phyloP scores from a whole-genome alignment of 2,329 filamentous ascomycete genomes.

The Tothia fuscella region DNA sequence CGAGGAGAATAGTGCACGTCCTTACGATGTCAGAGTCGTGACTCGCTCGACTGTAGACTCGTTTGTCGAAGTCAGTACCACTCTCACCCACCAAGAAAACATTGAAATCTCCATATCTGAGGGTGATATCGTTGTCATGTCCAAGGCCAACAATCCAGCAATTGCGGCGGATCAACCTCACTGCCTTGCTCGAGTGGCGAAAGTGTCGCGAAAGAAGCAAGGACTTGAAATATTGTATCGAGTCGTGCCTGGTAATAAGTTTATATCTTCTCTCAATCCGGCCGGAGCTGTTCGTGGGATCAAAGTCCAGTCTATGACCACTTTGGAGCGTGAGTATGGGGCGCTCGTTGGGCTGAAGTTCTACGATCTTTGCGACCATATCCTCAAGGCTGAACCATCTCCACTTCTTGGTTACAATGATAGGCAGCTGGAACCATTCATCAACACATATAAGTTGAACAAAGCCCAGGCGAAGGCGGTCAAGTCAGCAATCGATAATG shows the following conservation, averaged over 20 bases:
- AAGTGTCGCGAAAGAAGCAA: slow-evolving; percentile 68
- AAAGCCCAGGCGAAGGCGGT: slow-evolving; percentile 83
- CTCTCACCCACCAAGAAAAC: slow-evolving; percentile 57
- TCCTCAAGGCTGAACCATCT: slow-evolving; percentile 79
- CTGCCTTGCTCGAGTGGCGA: slow-evolving; percentile 75
- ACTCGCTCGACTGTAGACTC: slow-evolving; percentile 84
- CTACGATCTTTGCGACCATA: slow-evolving; percentile 90
- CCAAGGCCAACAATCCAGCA: slow-evolving; percentile 60
- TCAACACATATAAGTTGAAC: slow-evolving; percentile 74
- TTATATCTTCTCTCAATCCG: slow-evolving; percentile 54
- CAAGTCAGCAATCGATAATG: slow-evolving; percentile 83
- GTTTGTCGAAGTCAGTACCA: slow-evolving; percentile 82
- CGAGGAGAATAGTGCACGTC: slow-evolving; percentile 65
- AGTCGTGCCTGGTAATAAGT: slow-evolving; percentile 54
- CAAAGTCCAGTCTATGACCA: slow-evolving; percentile 86
- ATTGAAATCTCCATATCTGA: slow-evolving; percentile 64
- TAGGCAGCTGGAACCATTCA: slow-evolving; percentile 55
- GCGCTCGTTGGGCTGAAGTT: slow-evolving; percentile 83
- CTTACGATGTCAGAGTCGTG: slow-evolving; percentile 78
- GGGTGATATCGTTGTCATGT: slow-evolving; percentile 82
- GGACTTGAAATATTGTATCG: slow-evolving; percentile 77
- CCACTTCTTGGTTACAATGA: slow-evolving; percentile 73
- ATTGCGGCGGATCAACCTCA: slow-evolving; percentile 54
- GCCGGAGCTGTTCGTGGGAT: slow-evolving; percentile 59
- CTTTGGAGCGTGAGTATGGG: slow-evolving; percentile 90